Evolutionary conservation across 768 basidiomycete species (phyloP).

Genomic region (Termitomyces sp.): DNA sequence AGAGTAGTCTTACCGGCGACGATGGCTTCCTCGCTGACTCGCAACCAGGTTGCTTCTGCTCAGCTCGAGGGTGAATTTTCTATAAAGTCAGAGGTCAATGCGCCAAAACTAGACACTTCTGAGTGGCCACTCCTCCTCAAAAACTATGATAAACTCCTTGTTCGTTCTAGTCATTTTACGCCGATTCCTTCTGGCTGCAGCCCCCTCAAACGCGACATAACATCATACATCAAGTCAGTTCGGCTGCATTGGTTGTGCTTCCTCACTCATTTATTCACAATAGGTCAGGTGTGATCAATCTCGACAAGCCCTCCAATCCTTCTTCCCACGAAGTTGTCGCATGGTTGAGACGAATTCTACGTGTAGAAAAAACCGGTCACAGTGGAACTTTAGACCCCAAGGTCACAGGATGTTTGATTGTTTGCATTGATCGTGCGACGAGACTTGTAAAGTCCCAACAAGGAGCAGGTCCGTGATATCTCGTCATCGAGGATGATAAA

Average conservation of each 20-base stretch:
- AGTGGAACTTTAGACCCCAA: constrained; percentile 99
- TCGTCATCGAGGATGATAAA: constrained; percentile 1
- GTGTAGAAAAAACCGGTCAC: constrained; percentile 98
- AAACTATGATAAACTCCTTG: constrained; percentile 96
- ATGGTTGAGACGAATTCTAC: constrained; percentile 94
- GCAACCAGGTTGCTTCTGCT: constrained; percentile 66
- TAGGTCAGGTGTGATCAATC: constrained; percentile 97
- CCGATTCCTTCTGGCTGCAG: constrained; percentile 93
- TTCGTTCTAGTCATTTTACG: constrained; percentile 95
- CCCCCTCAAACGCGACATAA: constrained; percentile 92
- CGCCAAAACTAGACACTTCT: constrained; percentile 86
- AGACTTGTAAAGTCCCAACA: constrained; percentile 98
- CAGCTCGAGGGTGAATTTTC: constrained; percentile 72
- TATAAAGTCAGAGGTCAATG: constrained; percentile 72
- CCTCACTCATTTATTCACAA: constrained; percentile 2
- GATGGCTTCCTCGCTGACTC: constrained; percentile 46
- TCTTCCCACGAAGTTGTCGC: constrained; percentile 99
- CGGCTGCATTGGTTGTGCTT: constrained; percentile 10
- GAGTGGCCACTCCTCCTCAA: constrained; percentile 97
- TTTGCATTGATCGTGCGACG: constrained; percentile 98
- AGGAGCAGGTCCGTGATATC: constrained; percentile 69
- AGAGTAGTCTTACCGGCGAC: constrained; percentile 2
- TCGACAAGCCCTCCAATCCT: constrained; percentile 99
- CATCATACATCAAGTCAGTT: constrained; percentile 79
- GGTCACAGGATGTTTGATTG: constrained; percentile 97